Evolutionary conservation across 2,329 filamentous ascomycete genomes (phyloP), one percentile per base, ranked within the genome.

Genomic region (Didymella arachidicola): DNA sequence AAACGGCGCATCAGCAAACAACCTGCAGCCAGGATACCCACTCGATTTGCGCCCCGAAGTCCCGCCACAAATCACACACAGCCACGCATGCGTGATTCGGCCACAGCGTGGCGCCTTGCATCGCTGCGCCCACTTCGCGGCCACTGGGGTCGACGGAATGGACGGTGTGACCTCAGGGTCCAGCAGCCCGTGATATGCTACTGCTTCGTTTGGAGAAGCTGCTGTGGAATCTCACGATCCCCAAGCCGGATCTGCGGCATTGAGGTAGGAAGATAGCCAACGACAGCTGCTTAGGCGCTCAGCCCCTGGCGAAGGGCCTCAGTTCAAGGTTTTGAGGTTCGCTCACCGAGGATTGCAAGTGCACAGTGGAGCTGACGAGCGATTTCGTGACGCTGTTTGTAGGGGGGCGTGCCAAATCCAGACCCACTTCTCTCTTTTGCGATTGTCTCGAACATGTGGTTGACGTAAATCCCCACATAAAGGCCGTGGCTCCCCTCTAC

Each of bases 41-140:
- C 57, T 42, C 46, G 46, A 29, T 32, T 19, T 47, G 51, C 39
- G 56, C 51, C 46, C 51, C 51, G 57, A 59, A 22, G 47, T 51
- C 42, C 52, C 52, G 57, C 57, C 57, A 60, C 57, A 60, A 60
- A 60, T 60, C 57, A 60, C 36, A 60, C 57, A 36, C 57, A 60
- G 57, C 57, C 57, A 60, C 57, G 57, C 57, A 60, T 60, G 52
- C 47, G 38, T 42, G 36, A 22, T 51, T 26, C 34, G 51, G 46
- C 47, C 47, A 55, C 57, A 50, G n/a, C 38, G 57, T 60, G 57
- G 57, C 57, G 57, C 57, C 57, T 52, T 60, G 57, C 57, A 60
- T 60, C 46, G 57, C 47, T 56, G 52, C 56, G 57, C 47, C 57
- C 57, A 60, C 57, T 60, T 60, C 52, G 57, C 57, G 46, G 46